Conservation (phyloP, 805 yeast genomes). For the Teunomyces panamensis region DNA sequence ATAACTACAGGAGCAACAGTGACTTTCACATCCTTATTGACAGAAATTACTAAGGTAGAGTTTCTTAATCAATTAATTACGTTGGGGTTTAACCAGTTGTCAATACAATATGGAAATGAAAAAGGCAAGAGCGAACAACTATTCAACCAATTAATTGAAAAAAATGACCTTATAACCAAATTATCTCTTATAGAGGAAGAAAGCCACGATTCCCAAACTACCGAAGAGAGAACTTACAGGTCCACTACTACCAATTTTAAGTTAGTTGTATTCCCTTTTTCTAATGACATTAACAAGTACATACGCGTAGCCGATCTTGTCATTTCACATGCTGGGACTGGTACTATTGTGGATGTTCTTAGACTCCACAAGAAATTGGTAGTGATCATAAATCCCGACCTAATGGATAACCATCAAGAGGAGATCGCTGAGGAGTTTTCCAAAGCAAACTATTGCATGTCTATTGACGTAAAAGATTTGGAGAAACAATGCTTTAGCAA, state of each 20-base stretch:
- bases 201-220: not conserved
- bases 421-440: slow-evolving; percentile 55
- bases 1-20: slow-evolving; percentile 93
- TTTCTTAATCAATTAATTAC: slow-evolving; percentile 36
- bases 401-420: slow-evolving; percentile 87
- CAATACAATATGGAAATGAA: slow-evolving; percentile 54
- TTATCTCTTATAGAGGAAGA: slow-evolving; percentile 8
- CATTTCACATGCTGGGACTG: slow-evolving; percentile 89
- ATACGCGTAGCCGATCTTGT: slow-evolving; percentile 55
- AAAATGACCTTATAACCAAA: slow-evolving; percentile 8
- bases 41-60: slow-evolving; percentile 30
- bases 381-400: slow-evolving; percentile 63
- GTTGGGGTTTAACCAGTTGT: slow-evolving; percentile 36
- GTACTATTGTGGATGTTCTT: slow-evolving; percentile 80
- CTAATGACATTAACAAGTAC: slow-evolving; percentile 25
- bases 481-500: not conserved
- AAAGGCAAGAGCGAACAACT: slow-evolving; percentile 18
- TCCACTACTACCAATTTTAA: not conserved
- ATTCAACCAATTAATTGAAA: slow-evolving; percentile 17
- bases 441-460: slow-evolving; percentile 4
- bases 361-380: slow-evolving; percentile 55
- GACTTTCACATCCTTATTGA: slow-evolving; percentile 62
- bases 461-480: not conserved
- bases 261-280: slow-evolving; percentile 25
- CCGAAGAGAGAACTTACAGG: not conserved